Base-by-base conservation (phyloP, 2,329 filamentous ascomycete species). In the Pseudogymnoascus sp. region DNA sequence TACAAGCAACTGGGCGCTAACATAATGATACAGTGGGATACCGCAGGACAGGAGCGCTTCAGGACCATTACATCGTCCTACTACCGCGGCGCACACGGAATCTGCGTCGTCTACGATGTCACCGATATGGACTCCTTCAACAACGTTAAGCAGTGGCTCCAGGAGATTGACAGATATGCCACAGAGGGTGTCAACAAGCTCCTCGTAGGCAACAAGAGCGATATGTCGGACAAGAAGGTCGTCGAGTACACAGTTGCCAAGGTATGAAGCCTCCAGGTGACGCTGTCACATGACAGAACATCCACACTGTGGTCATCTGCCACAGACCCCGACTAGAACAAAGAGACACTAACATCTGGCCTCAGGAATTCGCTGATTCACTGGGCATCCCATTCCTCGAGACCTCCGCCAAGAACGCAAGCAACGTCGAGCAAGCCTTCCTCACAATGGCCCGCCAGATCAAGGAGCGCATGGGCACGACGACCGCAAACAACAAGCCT, bases 81-180 rank as follows among this genome's bases (percentile, higher is more conserved):
- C 85, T 99, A 99, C 84, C 91, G 94, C 75, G 94, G 94, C 73
- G 94, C 94, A 69, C 94, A 97, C 80, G 94, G 94, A 72, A 99
- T 99, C 80, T 99, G 94, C 80, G 93, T 99, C 71, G 94, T 99
- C 76, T 99, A 97, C 85, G 94, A 99, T 87, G 94, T 99, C 75
- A 99, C 94, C 70, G 94, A 99, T 78, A 97, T 97, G 93, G 94
- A 97, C 78, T 96, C 91, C 30, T 99, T 99, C 91, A 97, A 99
- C 88, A 99, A 97, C 82, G 94, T 99, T 73, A 97, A 99, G 90
- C 94, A 99, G 84, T 99, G 94, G 94, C 86, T 99, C 66, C 94
- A 99, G 79, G 94, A 99, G 82, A 99, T 99, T 72, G 94, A 99
- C 82, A 88, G 94, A 77, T 97, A 99, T 74, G 94, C 94, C 71